Conservation (phyloP, 306 rosid species). For the Crataegus laevigata region DNA sequence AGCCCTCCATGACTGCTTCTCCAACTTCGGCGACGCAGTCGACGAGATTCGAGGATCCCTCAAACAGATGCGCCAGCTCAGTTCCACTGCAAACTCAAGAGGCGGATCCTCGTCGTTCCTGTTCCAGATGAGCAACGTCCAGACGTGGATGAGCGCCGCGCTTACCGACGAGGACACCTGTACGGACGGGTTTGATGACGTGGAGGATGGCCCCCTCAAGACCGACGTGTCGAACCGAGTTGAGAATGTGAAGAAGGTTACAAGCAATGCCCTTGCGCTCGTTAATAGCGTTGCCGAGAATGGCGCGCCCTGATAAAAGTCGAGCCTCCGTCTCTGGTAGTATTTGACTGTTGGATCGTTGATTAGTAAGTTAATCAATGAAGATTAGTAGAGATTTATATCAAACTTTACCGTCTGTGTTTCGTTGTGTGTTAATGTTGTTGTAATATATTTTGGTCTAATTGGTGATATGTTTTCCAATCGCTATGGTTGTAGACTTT, state of each 20-base stretch:
- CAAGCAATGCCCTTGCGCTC: constrained; percentile 87
- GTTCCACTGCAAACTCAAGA: constrained; percentile 9
- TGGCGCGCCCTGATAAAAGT: constrained; percentile 29
- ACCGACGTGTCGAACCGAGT: constrained; percentile 40
- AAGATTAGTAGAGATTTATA: not conserved
- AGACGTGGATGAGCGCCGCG: constrained; percentile 99
- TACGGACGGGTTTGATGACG: constrained; percentile 84
- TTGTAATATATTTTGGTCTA: too few relatives aligned
- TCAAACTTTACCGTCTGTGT: not conserved
- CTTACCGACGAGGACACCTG: constrained; percentile 91
- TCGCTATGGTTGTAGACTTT: too few relatives aligned
- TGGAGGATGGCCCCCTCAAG: constrained; percentile 50
- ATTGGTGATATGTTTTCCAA: too few relatives aligned
- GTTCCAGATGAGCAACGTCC: constrained; percentile 95
- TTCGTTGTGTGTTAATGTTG: too few relatives aligned
- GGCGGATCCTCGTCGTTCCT: constrained; percentile 30
- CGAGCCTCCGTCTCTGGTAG: not conserved
- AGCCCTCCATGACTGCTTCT: constrained; percentile 81
- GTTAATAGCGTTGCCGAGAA: constrained; percentile 59
- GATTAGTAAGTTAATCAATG: not conserved
- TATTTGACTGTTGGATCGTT: not conserved
- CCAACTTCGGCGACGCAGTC: constrained; percentile 76
- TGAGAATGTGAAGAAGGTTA: constrained; percentile 51
- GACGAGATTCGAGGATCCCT: constrained; percentile 83
- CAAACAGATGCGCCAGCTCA: constrained; percentile 67